phyloP scores from a whole-genome alignment of 768 basidiomycete species.

The Naganishia antarctica region DNA sequence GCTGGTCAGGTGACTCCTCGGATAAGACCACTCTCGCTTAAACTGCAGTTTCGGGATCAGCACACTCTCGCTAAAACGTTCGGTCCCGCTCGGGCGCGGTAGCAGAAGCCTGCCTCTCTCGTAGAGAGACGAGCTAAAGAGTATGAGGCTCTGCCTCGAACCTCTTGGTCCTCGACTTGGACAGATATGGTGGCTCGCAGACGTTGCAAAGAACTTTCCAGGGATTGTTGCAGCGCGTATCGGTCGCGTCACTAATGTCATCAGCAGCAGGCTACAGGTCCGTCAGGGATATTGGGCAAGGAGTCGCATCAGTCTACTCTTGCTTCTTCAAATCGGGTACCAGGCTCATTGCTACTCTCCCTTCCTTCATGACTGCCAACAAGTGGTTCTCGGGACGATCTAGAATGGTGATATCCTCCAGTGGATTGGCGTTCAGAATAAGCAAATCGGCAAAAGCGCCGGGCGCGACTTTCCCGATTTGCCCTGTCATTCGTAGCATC shows the following conservation, averaged over 20 bases:
- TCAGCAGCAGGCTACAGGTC: too few relatives aligned
- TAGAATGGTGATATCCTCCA: conserved; percentile 52
- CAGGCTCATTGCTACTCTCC: conserved; percentile 28
- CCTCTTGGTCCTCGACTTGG: too few relatives aligned
- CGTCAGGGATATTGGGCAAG: neutral
- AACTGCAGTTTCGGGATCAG: neutral
- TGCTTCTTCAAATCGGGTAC: conserved; percentile 35
- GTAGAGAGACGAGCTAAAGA: too few relatives aligned
- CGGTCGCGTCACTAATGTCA: too few relatives aligned
- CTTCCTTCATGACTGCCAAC: conserved; percentile 50
- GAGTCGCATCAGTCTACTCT: conserved; percentile 20
- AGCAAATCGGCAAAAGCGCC: conserved; percentile 53
- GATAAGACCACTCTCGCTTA: conserved; percentile 6
- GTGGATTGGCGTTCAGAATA: conserved; percentile 51
- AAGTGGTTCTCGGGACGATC: conserved; percentile 52
- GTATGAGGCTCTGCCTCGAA: too few relatives aligned
- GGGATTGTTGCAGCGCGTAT: too few relatives aligned
- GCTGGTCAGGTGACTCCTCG: conserved; percentile 6
- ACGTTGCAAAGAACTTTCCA: too few relatives aligned
- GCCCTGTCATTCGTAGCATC: conserved; percentile 48
- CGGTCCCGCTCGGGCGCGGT: neutral
- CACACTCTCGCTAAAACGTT: conserved; percentile 15
- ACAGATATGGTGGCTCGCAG: too few relatives aligned
- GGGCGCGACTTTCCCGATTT: conserved; percentile 49
- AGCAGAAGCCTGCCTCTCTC: neutral